Evolutionary conservation across 129 eudicot species (phyloP).

Genomic region (Mikania micrantha): DNA sequence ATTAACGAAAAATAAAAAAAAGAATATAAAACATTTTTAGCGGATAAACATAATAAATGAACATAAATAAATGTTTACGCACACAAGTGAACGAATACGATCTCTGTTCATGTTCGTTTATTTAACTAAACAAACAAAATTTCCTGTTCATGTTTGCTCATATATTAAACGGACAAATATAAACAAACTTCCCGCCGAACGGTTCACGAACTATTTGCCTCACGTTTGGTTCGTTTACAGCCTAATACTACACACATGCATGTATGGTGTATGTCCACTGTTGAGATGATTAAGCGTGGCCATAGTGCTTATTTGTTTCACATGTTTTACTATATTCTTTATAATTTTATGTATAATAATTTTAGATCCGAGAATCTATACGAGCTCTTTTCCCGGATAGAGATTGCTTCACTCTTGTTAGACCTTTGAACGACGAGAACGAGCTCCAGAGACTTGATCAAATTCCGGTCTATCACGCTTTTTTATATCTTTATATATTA

Average conservation of each 20-base stretch:
- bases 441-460: conserved; percentile 92
- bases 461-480: conserved; percentile 56
- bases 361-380: conserved; percentile 92
- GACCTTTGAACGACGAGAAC: conserved; percentile 78
- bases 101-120: too few relatives aligned
- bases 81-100: too few relatives aligned
- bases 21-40: too few relatives aligned
- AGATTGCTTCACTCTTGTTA: conserved; percentile 95
- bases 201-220: too few relatives aligned
- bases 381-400: conserved; percentile 98
- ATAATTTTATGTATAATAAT: conserved; percentile 7
- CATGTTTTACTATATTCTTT: conserved; percentile 6
- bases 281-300: not conserved
- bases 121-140: too few relatives aligned
- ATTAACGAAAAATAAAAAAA: too few relatives aligned
- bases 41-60: too few relatives aligned
- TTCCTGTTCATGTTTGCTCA: too few relatives aligned
- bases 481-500: not conserved
- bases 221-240: too few relatives aligned
- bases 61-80: too few relatives aligned
- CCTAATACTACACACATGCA: not conserved
- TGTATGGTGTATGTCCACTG: not conserved
- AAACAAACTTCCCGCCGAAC: too few relatives aligned
- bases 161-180: too few relatives aligned
- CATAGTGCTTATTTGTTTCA: conserved; percentile 1